Evolutionary conservation across 75 land plant genomes (phyloP), one percentile per base, ranked within the genome.

Genomic region (Gnetum montanum): DNA sequence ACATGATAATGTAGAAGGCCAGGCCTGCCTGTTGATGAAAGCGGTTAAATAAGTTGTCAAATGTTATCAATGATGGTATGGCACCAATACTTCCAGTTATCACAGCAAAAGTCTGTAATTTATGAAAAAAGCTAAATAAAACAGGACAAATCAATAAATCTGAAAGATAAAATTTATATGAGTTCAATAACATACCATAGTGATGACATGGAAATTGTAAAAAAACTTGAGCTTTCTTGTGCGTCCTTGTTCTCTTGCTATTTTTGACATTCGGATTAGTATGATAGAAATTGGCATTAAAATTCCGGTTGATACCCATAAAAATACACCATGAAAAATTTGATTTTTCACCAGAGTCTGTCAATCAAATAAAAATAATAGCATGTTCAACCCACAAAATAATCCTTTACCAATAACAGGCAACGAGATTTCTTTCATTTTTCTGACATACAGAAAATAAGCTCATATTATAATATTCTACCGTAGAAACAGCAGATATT

Each of bases 301-400:
- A 25, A 87, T 71, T 16, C 88, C 88, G 78, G 77, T 60, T n/a
- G 88, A 84, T 53, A 60, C 65, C 92, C 92, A 87, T 6, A 80
- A 60, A 27, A 87, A 70, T 37, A 80, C 34, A 4, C 84, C 92
- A 67, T 87, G 92, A n/a, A n/a, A n/a, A n/a, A n/a, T n/a, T n/a
- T n/a, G n/a, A n/a, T n/a, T n/a, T n/a, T n/a, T n/a, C n/a, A n/a
- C n/a, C n/a, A n/a, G n/a, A n/a, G n/a, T n/a, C n/a, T n/a, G n/a
- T n/a, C n/a, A n/a, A n/a, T n/a, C n/a, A n/a, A n/a, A n/a, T n/a
- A n/a, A n/a, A n/a, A n/a, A n/a, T n/a, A n/a, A n/a, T n/a, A n/a
- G n/a, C n/a, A n/a, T n/a, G n/a, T n/a, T n/a, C n/a, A n/a, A n/a
- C n/a, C n/a, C n/a, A n/a, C n/a, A n/a, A n/a, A n/a, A n/a, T n/a